Evolutionary conservation across 805 yeast species (phyloP).

Genomic region (Sporopachydermia lactativora): DNA sequence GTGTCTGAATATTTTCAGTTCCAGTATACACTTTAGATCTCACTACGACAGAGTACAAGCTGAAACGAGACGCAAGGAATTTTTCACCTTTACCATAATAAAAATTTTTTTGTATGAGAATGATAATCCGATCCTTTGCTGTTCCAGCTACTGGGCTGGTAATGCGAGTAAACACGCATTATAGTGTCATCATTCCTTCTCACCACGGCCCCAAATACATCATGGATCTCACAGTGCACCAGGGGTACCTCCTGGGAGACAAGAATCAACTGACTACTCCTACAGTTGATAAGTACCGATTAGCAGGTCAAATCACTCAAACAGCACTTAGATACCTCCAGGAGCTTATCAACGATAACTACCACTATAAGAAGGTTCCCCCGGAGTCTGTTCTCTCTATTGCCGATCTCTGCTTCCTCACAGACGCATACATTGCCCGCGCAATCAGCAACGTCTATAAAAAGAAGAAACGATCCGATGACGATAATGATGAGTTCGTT

Average conservation of each 20-base stretch:
- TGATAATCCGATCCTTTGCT: too few species aligned
- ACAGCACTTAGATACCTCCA: conserved; percentile 58
- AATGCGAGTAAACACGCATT: too few species aligned
- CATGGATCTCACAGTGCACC: conserved; percentile 5
- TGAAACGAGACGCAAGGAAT: too few species aligned
- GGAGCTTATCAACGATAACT: conserved; percentile 55
- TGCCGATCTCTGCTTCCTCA: conserved; percentile 66
- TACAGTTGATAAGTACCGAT: conserved; percentile 68
- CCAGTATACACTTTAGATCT: too few species aligned
- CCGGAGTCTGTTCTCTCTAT: conserved; percentile 28
- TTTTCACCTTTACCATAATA: too few species aligned
- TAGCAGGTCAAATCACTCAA: conserved; percentile 83
- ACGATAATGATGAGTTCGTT: conserved; percentile 11
- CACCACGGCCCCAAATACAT: too few species aligned
- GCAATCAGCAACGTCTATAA: conserved; percentile 48
- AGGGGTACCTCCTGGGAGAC: conserved; percentile 36
- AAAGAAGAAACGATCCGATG: conserved; percentile 33
- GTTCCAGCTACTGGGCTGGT: too few species aligned
- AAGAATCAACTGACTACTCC: conserved; percentile 50
- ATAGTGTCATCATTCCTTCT: too few species aligned
- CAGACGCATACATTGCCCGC: conserved; percentile 60
- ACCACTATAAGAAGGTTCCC: conserved; percentile 37
- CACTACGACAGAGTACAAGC: too few species aligned
- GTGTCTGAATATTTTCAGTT: too few species aligned
- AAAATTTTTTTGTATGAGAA: too few species aligned